These are phyloP conservation scores for Metschnikowia similis DNA, from an alignment of 805 yeast genomes.

Conservation along the genomic window DNA sequence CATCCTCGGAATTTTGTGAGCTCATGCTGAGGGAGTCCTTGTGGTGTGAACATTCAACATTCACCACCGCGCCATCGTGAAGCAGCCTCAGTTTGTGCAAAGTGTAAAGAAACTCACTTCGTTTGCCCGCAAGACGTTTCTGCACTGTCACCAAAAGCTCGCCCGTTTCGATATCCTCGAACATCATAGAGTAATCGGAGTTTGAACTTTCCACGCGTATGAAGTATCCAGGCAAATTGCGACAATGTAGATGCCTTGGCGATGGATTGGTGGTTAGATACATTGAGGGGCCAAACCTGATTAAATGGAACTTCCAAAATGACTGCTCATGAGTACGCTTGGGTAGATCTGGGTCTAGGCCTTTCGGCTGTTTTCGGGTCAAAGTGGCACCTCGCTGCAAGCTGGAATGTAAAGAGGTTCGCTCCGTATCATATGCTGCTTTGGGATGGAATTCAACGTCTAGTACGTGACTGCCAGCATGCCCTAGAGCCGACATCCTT, in stretches of 20 bases:
- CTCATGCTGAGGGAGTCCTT: neutral
- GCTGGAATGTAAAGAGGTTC: neutral
- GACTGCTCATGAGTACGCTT: conserved; percentile 15
- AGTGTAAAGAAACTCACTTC: conserved; percentile 5
- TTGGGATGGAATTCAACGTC: neutral
- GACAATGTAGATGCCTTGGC: conserved; percentile 50
- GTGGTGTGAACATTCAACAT: neutral
- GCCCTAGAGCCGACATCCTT: neutral
- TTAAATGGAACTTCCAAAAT: conserved; percentile 63
- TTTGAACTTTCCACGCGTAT: conserved; percentile 22
- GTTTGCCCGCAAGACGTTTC: conserved; percentile 1
- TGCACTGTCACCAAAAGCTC: conserved; percentile 8
- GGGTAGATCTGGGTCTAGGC: conserved; percentile 8
- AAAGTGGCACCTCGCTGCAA: neutral
- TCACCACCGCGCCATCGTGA: conserved; percentile 2
- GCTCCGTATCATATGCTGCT: neutral
- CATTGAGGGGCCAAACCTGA: conserved; percentile 49
- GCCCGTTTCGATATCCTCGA: conserved; percentile 16
- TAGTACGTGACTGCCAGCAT: neutral
- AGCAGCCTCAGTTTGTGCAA: conserved; percentile 4
- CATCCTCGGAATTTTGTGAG: neutral
- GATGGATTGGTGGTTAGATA: conserved; percentile 69
- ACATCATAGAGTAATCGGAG: conserved; percentile 7
- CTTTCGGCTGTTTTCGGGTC: conserved; percentile 9
- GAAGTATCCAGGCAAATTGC: conserved; percentile 61